phyloP scores from a whole-genome alignment of 2,329 filamentous ascomycete genomes.

The Colletotrichum endophyticum region DNA sequence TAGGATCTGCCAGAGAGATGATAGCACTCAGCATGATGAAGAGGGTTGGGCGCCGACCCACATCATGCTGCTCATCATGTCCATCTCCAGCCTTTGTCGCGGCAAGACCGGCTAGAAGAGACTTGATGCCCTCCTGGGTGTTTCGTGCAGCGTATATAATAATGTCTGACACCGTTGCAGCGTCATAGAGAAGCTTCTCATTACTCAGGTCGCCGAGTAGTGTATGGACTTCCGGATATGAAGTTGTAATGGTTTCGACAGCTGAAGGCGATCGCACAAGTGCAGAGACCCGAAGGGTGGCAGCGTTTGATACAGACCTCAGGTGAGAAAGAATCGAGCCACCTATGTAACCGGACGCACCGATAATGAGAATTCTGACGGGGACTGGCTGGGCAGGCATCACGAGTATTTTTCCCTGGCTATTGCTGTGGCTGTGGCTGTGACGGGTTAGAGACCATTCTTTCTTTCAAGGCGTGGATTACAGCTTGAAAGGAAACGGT shows the following conservation, averaged over 20 bases:
- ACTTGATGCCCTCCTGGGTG: not conserved
- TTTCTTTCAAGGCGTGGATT: too few relatives aligned
- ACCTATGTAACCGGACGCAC: not conserved
- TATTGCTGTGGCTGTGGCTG: not conserved
- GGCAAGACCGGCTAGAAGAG: not conserved
- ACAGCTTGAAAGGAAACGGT: not conserved
- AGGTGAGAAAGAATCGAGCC: not conserved
- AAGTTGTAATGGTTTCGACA: not conserved
- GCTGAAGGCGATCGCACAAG: not conserved
- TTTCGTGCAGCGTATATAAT: not conserved
- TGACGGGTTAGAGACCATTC: too few relatives aligned
- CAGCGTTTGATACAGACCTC: not conserved
- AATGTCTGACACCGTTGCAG: not conserved
- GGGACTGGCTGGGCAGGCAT: not conserved
- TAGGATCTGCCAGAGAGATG: not conserved
- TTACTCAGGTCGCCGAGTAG: not conserved
- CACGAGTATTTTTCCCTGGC: not conserved
- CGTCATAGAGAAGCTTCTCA: not conserved
- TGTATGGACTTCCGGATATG: not conserved
- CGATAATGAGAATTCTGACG: not conserved
- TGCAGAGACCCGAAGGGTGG: not conserved
- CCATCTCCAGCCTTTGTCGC: not conserved
- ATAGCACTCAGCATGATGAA: conserved; percentile 5
- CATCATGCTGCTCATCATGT: not conserved
- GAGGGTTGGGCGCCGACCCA: not conserved